Evolutionary conservation across 306 rosid species (phyloP), one percentile per base, ranked within the genome.

Genomic region (Cucumis hystrix): DNA sequence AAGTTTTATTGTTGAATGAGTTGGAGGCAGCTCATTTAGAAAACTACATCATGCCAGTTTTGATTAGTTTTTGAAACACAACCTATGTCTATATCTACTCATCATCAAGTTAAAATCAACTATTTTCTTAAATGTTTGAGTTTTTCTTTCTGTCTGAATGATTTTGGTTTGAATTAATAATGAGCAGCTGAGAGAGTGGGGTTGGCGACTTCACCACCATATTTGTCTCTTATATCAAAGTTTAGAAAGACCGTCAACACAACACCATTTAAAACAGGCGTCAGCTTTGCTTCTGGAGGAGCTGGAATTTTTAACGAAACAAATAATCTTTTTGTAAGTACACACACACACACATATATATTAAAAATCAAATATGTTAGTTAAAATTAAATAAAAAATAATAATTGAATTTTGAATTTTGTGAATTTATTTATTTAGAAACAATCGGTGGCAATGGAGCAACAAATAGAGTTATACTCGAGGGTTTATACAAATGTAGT

Each of bases 241-340:
- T 78, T 35, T 64, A 61, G 72, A 12, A 18, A 52, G 65, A 84
- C 80, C 71, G 74, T 35, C 57, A 84, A 74, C 43, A 82, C 70
- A 6, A 58, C 39, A 2, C 79, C 87, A 7, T 84, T 89, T 51
- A 58, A 78, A 7, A 84, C 86, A 9, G 98, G 98, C 66, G 95
- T 90, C 23, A 94, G 91, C 87, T 91, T 94, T 57, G 98, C 91
- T 4, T 94, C 97, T 6, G 94, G 88, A 58, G 95, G 92, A 54
- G 89, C 97, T 23, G 93, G 90, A 75, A 92, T 91, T 77, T 80
- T 91, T 65, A 84, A 82, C 33, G 88, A 87, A 54, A 83, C 83
- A 2, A 86, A 86, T 49, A 65, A 74, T 25, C 83, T 57, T 43
- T 71, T 16, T 61, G 97, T 91, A 86, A 88, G 97, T 83, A 12